Percentiles rank a stretch among this genome's conserved stretches.
These are phyloP conservation scores for Phaeolepiota aurea DNA, from an alignment of 768 basidiomycete species.

Conservation along the genomic window DNA sequence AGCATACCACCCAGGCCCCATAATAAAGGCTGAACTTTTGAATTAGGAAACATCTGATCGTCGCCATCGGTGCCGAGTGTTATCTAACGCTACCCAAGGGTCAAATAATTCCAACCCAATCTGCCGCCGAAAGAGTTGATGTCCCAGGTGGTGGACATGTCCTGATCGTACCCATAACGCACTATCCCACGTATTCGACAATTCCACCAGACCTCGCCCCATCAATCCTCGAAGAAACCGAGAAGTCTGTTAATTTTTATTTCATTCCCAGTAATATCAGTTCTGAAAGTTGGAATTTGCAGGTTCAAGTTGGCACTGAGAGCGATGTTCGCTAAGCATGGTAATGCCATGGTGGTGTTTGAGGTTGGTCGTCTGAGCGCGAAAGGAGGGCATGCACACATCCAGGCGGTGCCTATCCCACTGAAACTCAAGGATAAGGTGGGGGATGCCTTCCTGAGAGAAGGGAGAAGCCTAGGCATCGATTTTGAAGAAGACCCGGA, in stretches of 20 bases:
- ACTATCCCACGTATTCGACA: constrained; percentile 81
- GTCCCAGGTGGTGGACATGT: constrained; percentile 97
- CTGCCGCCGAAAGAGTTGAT: constrained; percentile 32
- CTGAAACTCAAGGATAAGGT: constrained; percentile 50
- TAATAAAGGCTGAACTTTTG: constrained; percentile 6
- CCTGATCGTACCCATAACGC: constrained; percentile 87
- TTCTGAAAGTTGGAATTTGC: constrained; percentile 1
- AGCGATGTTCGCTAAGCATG: constrained; percentile 63
- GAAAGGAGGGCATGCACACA: constrained; percentile 91
- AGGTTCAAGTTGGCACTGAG: constrained; percentile 78
- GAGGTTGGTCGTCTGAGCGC: constrained; percentile 80
- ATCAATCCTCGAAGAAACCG: constrained; percentile 76
- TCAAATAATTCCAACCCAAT: constrained; percentile 80
- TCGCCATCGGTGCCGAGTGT: constrained; percentile 87
- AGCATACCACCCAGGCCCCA: constrained; percentile 22
- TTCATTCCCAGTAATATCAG: background rate
- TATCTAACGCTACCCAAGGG: constrained; percentile 97
- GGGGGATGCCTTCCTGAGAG: constrained; percentile 62
- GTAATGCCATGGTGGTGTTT: constrained; percentile 66
- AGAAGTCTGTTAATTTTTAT: constrained; percentile 38
- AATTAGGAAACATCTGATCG: constrained; percentile 86
- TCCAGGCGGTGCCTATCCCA: constrained; percentile 81
- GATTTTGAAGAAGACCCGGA: constrained; percentile 71
- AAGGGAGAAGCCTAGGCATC: constrained; percentile 58
- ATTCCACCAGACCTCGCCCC: constrained; percentile 72